Evolutionary conservation across 2,329 filamentous ascomycete species (phyloP).

Genomic region (Coniochaeta pulveracea): DNA sequence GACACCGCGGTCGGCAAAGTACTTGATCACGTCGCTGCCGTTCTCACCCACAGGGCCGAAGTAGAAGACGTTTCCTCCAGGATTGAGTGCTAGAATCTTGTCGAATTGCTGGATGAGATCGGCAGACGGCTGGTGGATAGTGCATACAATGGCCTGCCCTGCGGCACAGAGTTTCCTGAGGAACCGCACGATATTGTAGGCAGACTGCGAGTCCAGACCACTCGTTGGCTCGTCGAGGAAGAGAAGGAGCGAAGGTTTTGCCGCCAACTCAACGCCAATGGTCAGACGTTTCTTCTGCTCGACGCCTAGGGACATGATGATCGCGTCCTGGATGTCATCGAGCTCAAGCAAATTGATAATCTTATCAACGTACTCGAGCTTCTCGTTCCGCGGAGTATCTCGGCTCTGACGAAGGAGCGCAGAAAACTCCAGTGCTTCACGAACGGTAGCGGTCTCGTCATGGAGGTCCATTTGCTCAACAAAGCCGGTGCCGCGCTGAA

Average conservation of each 20-base stretch:
- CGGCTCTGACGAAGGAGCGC: constrained; percentile 54
- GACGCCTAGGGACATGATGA: constrained; percentile 54
- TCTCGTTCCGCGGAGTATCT: constrained; percentile 45
- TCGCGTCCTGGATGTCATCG: constrained; percentile 54
- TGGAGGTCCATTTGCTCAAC: constrained; percentile 64
- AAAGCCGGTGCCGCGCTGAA: constrained; percentile 61
- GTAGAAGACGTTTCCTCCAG: constrained; percentile 25
- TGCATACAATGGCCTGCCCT: constrained; percentile 30
- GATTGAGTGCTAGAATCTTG: constrained; percentile 38
- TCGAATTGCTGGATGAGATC: constrained; percentile 36
- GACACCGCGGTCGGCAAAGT: constrained; percentile 49
- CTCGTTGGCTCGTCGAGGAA: constrained; percentile 71
- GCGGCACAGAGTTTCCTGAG: constrained; percentile 49
- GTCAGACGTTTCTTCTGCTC: constrained; percentile 47
- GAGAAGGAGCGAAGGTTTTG: constrained; percentile 58
- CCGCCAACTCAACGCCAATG: constrained; percentile 65
- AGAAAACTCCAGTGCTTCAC: constrained; percentile 57
- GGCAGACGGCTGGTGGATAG: constrained; percentile 33
- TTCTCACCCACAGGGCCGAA: constrained; percentile 14
- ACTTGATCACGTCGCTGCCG: constrained; percentile 30
- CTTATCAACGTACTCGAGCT: constrained; percentile 57
- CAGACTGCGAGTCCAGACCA: constrained; percentile 62
- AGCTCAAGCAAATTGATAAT: constrained; percentile 61
- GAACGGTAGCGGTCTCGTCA: constrained; percentile 52
- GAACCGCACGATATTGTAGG: constrained; percentile 60